phyloP scores from a whole-genome alignment of 768 basidiomycete species.

The Termitomyces sp. region DNA sequence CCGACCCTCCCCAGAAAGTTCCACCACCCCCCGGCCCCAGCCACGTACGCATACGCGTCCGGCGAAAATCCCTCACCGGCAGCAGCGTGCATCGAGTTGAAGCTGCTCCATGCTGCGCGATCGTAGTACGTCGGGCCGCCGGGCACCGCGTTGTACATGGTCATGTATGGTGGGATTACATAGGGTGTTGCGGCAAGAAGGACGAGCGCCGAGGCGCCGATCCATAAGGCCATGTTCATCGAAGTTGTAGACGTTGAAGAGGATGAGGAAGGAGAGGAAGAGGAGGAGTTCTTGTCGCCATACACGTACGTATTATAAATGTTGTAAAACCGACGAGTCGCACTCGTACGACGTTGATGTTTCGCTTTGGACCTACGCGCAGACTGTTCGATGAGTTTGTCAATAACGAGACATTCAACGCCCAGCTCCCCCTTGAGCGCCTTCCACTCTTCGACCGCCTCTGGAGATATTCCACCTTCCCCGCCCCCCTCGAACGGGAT shows the following conservation, averaged over 20 bases:
- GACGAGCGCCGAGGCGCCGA: slow-evolving; percentile 60
- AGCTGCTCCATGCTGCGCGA: slow-evolving; percentile 74
- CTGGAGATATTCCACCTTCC: slow-evolving; percentile 62
- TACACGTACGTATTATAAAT: slow-evolving; percentile 78
- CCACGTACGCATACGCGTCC: slow-evolving; percentile 33
- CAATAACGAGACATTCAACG: slow-evolving; percentile 72
- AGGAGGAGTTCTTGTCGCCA: slow-evolving; percentile 28
- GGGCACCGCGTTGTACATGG: slow-evolving; percentile 33
- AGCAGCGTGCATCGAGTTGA: slow-evolving; percentile 64
- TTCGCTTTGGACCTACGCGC: slow-evolving; percentile 18
- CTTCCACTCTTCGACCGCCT: slow-evolving; percentile 73
- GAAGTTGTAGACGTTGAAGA: slow-evolving; percentile 91
- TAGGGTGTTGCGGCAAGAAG: slow-evolving; percentile 61
- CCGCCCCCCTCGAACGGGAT: slow-evolving; percentile 34
- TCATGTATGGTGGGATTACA: slow-evolving; percentile 51
- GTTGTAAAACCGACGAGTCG: slow-evolving; percentile 73
- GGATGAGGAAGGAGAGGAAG: slow-evolving; percentile 18
- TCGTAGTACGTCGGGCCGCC: slow-evolving; percentile 76
- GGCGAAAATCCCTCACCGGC: slow-evolving; percentile 66
- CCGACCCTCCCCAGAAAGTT: slow-evolving; percentile 66
- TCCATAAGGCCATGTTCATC: slow-evolving; percentile 46
- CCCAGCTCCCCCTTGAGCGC: slow-evolving; percentile 77
- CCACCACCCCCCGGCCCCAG: slow-evolving; percentile 69
- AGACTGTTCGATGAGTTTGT: slow-evolving; percentile 54
- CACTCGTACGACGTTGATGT: slow-evolving; percentile 33